Percentiles rank a stretch among this genome's conserved stretches.
Evolutionary conservation across 2,329 filamentous ascomycete species (phyloP).

Genomic region (Chlorencoelia australis): DNA sequence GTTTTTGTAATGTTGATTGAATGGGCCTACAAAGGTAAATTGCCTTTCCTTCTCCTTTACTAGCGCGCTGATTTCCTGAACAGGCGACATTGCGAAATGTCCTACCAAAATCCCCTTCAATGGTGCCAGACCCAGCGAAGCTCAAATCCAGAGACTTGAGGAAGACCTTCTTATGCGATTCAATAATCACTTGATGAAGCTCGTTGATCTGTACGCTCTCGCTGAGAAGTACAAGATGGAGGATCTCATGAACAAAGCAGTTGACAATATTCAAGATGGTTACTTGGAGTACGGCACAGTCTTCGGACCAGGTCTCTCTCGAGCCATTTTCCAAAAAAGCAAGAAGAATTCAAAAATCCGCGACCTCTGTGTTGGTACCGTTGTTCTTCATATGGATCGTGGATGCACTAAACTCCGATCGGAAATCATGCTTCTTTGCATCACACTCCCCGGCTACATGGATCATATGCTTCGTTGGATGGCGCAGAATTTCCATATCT

Average conservation of each 20-base stretch:
- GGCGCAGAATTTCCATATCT: slow-evolving; percentile 10
- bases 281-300: slow-evolving; percentile 11
- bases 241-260: slow-evolving; percentile 11
- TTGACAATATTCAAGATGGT: slow-evolving; percentile 16
- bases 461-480: slow-evolving; percentile 14
- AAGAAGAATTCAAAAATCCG: slow-evolving; percentile 12
- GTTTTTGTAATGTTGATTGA: slow-evolving; percentile 10
- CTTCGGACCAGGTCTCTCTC: slow-evolving; percentile 8
- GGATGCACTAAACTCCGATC: slow-evolving; percentile 10
- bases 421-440: slow-evolving; percentile 9
- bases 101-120: slow-evolving; percentile 1
- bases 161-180: slow-evolving; percentile 7
- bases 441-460: slow-evolving; percentile 7
- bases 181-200: slow-evolving; percentile 3
- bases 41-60: neutral
- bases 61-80: neutral
- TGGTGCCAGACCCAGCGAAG: neutral
- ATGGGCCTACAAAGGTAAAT: slow-evolving; percentile 9
- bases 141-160: slow-evolving; percentile 2
- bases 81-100: slow-evolving; percentile 5
- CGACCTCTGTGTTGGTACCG: slow-evolving; percentile 12
- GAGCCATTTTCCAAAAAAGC: slow-evolving; percentile 6
- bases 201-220: slow-evolving; percentile 11
- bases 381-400: slow-evolving; percentile 13
- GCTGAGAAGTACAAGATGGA: slow-evolving; percentile 10